A percentile compares a stretch with the other conserved stretches of the same genome.
These are phyloP conservation scores for Melocanna baccifera DNA, from an alignment of 176 grass and related monocot genomes.

Conservation along the genomic window DNA sequence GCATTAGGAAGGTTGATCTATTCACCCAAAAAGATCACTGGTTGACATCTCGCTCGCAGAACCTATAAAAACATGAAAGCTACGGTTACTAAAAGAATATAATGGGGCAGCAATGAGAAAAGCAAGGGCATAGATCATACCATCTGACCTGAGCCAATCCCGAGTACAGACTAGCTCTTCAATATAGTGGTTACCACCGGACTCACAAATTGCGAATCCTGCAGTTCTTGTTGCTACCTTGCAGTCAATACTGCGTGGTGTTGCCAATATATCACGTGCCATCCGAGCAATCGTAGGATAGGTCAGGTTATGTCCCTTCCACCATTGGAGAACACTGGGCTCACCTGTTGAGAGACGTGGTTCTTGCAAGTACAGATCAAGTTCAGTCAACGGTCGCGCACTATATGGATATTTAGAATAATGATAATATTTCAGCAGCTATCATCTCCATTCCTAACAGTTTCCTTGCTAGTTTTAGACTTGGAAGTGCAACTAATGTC, in stretches of 20 bases:
- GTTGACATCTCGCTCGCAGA: neutral
- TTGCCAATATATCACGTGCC: conserved; percentile 33
- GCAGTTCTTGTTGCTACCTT: conserved; percentile 25
- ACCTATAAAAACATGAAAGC: neutral
- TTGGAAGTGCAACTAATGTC: neutral
- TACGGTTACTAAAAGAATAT: neutral
- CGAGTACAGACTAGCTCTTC: conserved; percentile 25
- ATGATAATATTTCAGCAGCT: neutral
- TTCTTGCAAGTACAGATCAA: conserved; percentile 29
- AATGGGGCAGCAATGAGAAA: neutral
- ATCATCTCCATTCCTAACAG: neutral
- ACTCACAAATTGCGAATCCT: neutral
- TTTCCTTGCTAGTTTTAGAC: conserved; percentile 15
- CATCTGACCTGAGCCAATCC: conserved; percentile 14
- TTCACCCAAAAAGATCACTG: neutral
- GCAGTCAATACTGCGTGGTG: neutral
- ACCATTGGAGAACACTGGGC: conserved; percentile 26
- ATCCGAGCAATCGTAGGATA: conserved; percentile 25
- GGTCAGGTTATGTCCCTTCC: conserved; percentile 26
- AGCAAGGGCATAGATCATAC: conserved; percentile 1
- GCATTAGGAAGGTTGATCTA: neutral
- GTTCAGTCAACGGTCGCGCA: conserved; percentile 17
- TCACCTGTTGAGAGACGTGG: neutral
- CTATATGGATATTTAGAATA: neutral
- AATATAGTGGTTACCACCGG: neutral